Conservation (phyloP, 1,284 basidiomycete species). For the Ganoderma leucocontextum region DNA sequence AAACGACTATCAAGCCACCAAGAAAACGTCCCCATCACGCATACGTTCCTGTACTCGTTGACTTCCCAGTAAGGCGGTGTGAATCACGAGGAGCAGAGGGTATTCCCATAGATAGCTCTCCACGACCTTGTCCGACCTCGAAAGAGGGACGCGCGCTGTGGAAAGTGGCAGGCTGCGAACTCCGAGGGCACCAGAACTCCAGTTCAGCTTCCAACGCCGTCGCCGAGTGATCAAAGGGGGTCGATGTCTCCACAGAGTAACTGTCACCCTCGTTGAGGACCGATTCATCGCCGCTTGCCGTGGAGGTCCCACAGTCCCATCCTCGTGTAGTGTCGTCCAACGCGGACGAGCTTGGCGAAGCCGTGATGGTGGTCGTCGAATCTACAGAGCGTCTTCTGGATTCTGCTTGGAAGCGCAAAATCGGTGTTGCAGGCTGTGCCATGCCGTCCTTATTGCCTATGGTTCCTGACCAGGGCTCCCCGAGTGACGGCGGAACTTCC, state of each 20-base stretch:
- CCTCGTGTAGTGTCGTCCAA: slow-evolving; percentile 17
- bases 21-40: neutral
- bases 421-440: slow-evolving; percentile 10
- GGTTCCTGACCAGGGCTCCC: slow-evolving; percentile 23
- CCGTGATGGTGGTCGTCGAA: slow-evolving; percentile 32
- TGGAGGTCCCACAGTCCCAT: slow-evolving; percentile 12
- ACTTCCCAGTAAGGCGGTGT: neutral
- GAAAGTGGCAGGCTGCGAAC: slow-evolving; percentile 31
- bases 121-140: neutral
- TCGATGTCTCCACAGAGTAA: slow-evolving; percentile 8
- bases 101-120: neutral
- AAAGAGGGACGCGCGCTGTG: slow-evolving; percentile 31
- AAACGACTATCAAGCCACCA: neutral
- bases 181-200: slow-evolving; percentile 23
- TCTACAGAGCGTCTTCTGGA: slow-evolving; percentile 27
- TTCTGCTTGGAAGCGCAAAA: slow-evolving; percentile 5
- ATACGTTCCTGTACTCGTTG: slow-evolving; percentile 8
- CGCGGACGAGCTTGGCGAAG: slow-evolving; percentile 25
- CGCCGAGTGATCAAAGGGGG: neutral
- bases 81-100: neutral
- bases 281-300: neutral
- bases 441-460: neutral
- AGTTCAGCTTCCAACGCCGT: slow-evolving; percentile 14
- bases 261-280: slow-evolving; percentile 13
- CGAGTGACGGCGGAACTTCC: slow-evolving; percentile 16